A percentile compares a stretch with the other conserved stretches of the same genome.
These are phyloP conservation scores for Saturnispora hagleri DNA, from an alignment of 805 yeast species.

Conservation along the genomic window DNA sequence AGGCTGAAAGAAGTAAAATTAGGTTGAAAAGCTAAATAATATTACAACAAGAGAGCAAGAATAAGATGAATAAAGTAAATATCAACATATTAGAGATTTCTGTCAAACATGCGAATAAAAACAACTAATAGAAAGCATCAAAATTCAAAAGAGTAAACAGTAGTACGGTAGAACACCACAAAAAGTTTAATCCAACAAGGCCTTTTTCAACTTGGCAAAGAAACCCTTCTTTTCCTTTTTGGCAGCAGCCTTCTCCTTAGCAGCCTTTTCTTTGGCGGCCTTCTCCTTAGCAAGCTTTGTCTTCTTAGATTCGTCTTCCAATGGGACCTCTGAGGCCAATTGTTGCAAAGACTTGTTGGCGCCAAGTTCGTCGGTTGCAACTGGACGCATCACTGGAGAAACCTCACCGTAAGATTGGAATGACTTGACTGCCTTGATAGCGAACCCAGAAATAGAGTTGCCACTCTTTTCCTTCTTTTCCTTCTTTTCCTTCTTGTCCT, in stretches of 20 bases:
- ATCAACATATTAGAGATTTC: background rate
- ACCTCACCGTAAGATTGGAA: constrained; percentile 1
- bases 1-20: background rate
- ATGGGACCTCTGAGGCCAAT: background rate
- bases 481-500: background rate
- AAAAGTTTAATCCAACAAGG: constrained; percentile 1
- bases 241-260: background rate
- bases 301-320: background rate
- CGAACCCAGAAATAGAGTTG: background rate
- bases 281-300: background rate
- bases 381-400: background rate
- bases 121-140: background rate
- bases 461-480: background rate
- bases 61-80: background rate
- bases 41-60: background rate
- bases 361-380: background rate
- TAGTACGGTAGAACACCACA: background rate
- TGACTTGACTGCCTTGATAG: background rate
- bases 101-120: background rate
- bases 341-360: background rate
- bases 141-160: background rate
- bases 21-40: background rate
- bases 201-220: constrained; percentile 6
- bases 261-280: background rate
- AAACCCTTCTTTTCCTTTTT: constrained; percentile 8